phyloP scores from a whole-genome alignment of 768 basidiomycete genomes.

The Podaxis pistillaris region DNA sequence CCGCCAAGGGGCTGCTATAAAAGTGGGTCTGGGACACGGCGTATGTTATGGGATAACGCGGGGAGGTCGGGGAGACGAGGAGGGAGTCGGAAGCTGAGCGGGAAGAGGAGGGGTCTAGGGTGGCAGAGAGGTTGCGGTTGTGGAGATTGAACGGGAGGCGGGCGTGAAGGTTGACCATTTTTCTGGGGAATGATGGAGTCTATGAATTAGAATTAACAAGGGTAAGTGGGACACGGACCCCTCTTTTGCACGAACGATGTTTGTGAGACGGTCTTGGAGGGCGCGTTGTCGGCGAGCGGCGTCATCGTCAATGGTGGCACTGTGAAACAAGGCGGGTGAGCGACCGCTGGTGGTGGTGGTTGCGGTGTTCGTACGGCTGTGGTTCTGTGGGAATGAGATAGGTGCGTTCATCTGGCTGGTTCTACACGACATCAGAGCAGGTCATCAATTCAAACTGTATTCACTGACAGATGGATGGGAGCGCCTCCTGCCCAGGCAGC shows the following conservation, averaged over 20 bases:
- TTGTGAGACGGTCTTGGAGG: constrained; percentile 47
- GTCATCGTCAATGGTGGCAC: constrained; percentile 8
- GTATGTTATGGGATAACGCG: constrained; percentile 15
- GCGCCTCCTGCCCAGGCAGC: constrained; percentile 22
- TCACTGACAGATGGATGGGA: constrained; percentile 16
- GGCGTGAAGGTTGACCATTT: constrained; percentile 63
- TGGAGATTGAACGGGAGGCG: constrained; percentile 57
- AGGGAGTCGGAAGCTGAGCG: constrained; percentile 26
- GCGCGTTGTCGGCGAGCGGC: constrained; percentile 35
- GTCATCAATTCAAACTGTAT: background rate
- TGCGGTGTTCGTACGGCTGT: constrained; percentile 18
- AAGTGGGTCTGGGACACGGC: constrained; percentile 4
- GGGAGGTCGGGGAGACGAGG: constrained; percentile 24
- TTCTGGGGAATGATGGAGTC: constrained; percentile 30
- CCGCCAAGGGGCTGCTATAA: constrained; percentile 8
- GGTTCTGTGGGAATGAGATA: constrained; percentile 28
- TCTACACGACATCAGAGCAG: constrained; percentile 8
- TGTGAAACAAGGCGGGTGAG: constrained; percentile 7
- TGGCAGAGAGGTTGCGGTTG: constrained; percentile 31
- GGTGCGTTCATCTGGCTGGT: constrained; percentile 22
- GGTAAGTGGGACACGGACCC: constrained; percentile 35
- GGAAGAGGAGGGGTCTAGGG: constrained; percentile 24
- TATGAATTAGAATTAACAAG: background rate
- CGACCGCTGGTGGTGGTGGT: background rate
- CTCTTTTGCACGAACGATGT: constrained; percentile 58